Base-by-base conservation (phyloP, 1,284 basidiomycete species). In the Cutaneotrichosporon cavernicola region DNA sequence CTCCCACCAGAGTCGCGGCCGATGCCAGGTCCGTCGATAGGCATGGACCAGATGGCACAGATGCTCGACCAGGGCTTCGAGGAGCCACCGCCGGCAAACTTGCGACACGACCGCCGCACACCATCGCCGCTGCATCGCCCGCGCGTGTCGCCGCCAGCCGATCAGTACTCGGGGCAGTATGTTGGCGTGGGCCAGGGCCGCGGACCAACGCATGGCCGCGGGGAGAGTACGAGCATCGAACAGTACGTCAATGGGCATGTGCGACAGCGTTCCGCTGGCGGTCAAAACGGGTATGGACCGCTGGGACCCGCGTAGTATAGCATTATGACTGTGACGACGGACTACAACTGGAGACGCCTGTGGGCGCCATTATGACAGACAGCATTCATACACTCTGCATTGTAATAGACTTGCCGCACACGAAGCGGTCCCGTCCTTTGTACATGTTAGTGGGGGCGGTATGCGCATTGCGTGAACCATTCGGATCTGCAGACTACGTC, bases 61-160 rank as follows among this genome's bases (percentile, higher is more conserved):
- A 93, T 96, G 85, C 83, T 97, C 57, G 91, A 97, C 70, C 83
- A 83, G 60, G 93, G 92, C 5, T 96, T 93, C 77, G 91, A 93
- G 68, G 89, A 91, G 65, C 77, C 82, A 65, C 10, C 51, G 9
- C 16, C 66, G 11, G 62, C 70, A 1, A 56, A 62, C 9, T 65
- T 61, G 40, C 66, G 70, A 16, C 69, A 70, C 10, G 62, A 70
- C 38, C 65, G 69, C 36, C 67, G 69, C 63, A 65, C 63, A 32
- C 64, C 73, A 6, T 73, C 70, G 1, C 73, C 72, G 16, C 66
- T 75, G 38, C 71, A 73, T 47, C 61, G 73, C 36, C 40, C 61
- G 7, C 34, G 51, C 31, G 51, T 53, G 18, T 53, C 51, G 8
- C 51, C 51, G 30, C 51, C 56, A 11, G 36, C 40, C 21, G 57